Base-by-base conservation (phyloP, 306 rosid genomes). In the Cicer chorassanicum region DNA sequence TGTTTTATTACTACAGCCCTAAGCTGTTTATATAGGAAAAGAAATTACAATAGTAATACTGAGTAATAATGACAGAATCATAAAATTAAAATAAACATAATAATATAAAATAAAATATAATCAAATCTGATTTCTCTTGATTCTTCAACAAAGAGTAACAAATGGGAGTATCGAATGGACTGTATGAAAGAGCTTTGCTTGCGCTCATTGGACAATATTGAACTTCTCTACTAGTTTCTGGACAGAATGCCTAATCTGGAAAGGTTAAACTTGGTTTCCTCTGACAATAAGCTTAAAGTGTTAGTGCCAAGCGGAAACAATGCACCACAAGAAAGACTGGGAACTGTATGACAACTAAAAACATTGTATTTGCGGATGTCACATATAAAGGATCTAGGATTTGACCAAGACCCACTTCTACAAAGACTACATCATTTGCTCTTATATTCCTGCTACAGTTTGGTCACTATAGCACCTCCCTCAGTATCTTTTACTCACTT, bases 341-440 rank as follows among this genome's bases (percentile, higher is more conserved):
- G 55, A 65, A 54, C 44, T 1, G 61, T 74, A n/a, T 7, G 40
- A 24, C 80, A 68, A 34, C 48, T 80, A 2, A 74, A 74, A 48
- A 19, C n/a, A 15, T 50, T 80, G 59, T 0, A 0, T 14, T 29
- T 80, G 6, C 0, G 0, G 1, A 0, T 0, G 19, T 55, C 39
- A 2, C 7, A 9, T 6, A 55, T 55, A 19, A 55, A 19, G 13
- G n/a, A 55, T 55, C 62, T 55, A 4, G 38, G 62, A 55, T 9
- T 55, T 55, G 62, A 55, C 34, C 11, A 36, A 19, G 62, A 55
- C 39, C 38, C 62, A 55, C 38, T 55, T 55, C 62, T 55, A 55
- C 62, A 19, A 24, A 21, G 62, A 55, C 38, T 55, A 4, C 38
- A 55, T 1, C 62, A 55, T 8, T 19, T 55, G 36, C 11, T 21